phyloP scores from a whole-genome alignment of 1,284 basidiomycete species.

The Puccinia coronata region DNA sequence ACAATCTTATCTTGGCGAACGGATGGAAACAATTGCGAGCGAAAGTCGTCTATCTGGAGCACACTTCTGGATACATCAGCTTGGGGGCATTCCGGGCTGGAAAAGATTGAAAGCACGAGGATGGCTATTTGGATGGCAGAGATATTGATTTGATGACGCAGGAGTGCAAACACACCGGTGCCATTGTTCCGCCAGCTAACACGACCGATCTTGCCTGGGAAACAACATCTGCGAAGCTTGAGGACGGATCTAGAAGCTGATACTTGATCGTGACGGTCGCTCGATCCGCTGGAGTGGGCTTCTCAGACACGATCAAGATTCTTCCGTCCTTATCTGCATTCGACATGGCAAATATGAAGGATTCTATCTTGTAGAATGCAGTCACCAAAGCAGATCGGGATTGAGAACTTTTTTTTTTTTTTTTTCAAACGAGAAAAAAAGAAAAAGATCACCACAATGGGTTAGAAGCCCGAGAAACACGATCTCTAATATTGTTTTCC shows the following conservation, averaged over 20 bases:
- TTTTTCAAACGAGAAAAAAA: background rate
- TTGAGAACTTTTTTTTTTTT: background rate
- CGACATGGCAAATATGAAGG: conserved; percentile 78
- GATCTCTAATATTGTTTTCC: background rate
- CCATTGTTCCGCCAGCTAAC: conserved; percentile 96
- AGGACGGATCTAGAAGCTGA: conserved; percentile 89
- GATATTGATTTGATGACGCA: conserved; percentile 2
- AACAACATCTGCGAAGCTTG: conserved; percentile 78
- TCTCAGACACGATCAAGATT: conserved; percentile 58
- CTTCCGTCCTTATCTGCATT: conserved; percentile 75
- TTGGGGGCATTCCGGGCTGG: conserved; percentile 3
- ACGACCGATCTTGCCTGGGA: conserved; percentile 78
- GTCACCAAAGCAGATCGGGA: conserved; percentile 64
- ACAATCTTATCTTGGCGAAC: conserved; percentile 68
- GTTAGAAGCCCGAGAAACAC: conserved; percentile 3
- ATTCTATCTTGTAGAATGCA: conserved; percentile 79
- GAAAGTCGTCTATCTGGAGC: conserved; percentile 81
- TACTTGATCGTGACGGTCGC: conserved; percentile 73
- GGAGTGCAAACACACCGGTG: conserved; percentile 67
- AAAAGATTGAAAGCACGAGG: background rate
- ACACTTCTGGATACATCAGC: background rate
- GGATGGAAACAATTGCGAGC: conserved; percentile 75
- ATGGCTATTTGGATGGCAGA: background rate
- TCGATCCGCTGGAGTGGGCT: background rate
- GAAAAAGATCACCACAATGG: too few species aligned